phyloP scores from a whole-genome alignment of 2,329 filamentous ascomycete genomes.

The Pseudogymnoascus verrucosus region DNA sequence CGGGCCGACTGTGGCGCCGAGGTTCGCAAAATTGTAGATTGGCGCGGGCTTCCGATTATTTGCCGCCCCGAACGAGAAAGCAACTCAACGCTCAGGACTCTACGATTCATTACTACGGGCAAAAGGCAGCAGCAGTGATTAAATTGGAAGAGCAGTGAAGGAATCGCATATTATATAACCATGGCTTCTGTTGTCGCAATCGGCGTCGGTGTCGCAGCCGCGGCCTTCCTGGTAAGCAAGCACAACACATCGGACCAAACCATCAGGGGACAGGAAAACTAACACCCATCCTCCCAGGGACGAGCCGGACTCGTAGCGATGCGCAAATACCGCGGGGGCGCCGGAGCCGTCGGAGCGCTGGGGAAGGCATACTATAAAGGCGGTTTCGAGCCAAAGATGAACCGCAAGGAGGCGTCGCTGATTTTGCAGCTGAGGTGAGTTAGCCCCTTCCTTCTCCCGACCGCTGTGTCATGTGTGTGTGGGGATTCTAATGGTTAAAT shows the following conservation, averaged over 20 bases:
- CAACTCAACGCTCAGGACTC: background rate
- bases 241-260: background rate
- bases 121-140: background rate
- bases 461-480: background rate
- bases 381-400: conserved; percentile 96
- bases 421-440: conserved; percentile 82
- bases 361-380: conserved; percentile 96
- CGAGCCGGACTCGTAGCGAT: conserved; percentile 87
- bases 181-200: conserved; percentile 55
- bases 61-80: background rate
- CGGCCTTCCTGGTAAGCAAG: conserved; percentile 54
- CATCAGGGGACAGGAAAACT: conserved; percentile 16
- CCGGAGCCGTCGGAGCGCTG: conserved; percentile 57
- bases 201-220: conserved; percentile 53
- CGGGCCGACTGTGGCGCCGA: background rate
- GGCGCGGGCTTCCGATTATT: background rate
- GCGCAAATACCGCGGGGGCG: conserved; percentile 68
- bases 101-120: background rate
- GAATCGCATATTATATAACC: conserved; percentile 11
- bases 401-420: conserved; percentile 76
- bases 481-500: conserved; percentile 3
- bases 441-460: background rate
- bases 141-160: background rate
- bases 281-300: conserved; percentile 56
- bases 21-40: background rate